Evolutionary conservation across 2,329 filamentous ascomycete genomes (phyloP).

Genomic region (Drechslerella dactyloides): DNA sequence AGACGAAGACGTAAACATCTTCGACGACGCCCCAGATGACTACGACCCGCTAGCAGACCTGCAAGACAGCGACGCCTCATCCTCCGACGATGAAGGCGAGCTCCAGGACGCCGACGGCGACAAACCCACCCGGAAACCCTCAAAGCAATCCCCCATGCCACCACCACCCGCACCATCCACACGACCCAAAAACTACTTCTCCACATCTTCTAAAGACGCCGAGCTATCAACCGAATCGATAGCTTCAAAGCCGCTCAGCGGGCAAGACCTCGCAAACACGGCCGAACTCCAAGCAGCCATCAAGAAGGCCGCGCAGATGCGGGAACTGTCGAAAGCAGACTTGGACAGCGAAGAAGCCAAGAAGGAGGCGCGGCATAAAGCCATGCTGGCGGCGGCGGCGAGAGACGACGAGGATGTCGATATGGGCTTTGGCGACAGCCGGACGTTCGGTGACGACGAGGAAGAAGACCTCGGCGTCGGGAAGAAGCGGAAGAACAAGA

Average conservation of each 20-base stretch:
- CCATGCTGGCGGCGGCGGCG: conserved; percentile 74
- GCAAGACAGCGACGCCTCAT: conserved; percentile 58
- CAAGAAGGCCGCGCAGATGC: conserved; percentile 72
- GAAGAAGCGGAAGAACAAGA: conserved; percentile 75
- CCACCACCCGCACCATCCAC: conserved; percentile 49
- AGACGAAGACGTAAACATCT: conserved; percentile 69
- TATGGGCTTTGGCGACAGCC: conserved; percentile 87
- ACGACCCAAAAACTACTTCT: conserved; percentile 65
- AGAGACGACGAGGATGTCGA: conserved; percentile 91
- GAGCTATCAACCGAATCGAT: conserved; percentile 56
- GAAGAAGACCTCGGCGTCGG: conserved; percentile 62
- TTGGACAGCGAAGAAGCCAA: conserved; percentile 63
- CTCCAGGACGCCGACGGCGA: conserved; percentile 60
- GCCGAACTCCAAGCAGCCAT: conserved; percentile 81
- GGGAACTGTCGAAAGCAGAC: conserved; percentile 50
- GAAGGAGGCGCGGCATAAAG: conserved; percentile 72
- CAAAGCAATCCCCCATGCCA: conserved; percentile 48
- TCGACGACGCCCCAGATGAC: conserved; percentile 70
- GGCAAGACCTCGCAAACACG: conserved; percentile 61
- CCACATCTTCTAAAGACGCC: conserved; percentile 60
- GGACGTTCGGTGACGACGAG: conserved; percentile 80
- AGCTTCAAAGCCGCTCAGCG: conserved; percentile 62
- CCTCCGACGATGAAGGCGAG: conserved; percentile 60
- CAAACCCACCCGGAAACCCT: conserved; percentile 57
- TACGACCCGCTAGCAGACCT: conserved; percentile 72